phyloP scores from a whole-genome alignment of 768 basidiomycete genomes.

The Boletus sp. region DNA sequence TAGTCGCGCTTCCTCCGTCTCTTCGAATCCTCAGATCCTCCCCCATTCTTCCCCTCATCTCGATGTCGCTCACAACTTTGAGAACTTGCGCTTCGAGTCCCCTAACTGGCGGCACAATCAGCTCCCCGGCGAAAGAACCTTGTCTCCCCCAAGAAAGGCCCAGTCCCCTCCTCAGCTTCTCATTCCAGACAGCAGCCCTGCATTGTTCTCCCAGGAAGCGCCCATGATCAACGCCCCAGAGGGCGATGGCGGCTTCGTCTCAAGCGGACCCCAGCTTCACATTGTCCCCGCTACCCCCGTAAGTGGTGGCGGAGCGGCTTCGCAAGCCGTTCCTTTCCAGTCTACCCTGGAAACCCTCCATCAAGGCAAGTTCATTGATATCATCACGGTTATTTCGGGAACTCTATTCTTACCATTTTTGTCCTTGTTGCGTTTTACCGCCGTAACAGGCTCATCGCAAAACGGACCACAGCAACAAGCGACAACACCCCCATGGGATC shows the following conservation, averaged over 20 bases:
- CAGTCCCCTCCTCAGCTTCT: conserved; percentile 60
- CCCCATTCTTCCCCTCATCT: conserved; percentile 53
- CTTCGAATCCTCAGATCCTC: conserved; percentile 48
- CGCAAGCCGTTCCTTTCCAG: conserved; percentile 50
- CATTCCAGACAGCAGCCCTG: conserved; percentile 54
- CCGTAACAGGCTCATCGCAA: conserved; percentile 32
- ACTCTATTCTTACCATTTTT: conserved; percentile 28
- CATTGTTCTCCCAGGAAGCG: conserved; percentile 38
- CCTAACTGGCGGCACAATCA: conserved; percentile 54
- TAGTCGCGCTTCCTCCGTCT: conserved; percentile 65
- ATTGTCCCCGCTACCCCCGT: conserved; percentile 84
- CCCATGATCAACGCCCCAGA: conserved; percentile 63
- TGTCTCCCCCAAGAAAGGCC: conserved; percentile 47
- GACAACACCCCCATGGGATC: conserved; percentile 35
- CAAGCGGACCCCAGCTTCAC: conserved; percentile 61
- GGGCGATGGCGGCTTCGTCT: conserved; percentile 45
- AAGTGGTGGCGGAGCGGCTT: conserved; percentile 52
- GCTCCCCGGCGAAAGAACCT: conserved; percentile 40
- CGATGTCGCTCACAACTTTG: conserved; percentile 54
- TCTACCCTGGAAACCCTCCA: conserved; percentile 46
- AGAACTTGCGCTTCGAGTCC: conserved; percentile 61
- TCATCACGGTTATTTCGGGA: conserved; percentile 33
- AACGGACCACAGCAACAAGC: conserved; percentile 31
- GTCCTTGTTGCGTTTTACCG: conserved; percentile 23
- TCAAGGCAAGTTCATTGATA: conserved; percentile 47